Evolutionary conservation across 495 filamentous ascomycete species (phyloP).

Genomic region (Articulospora tetracladia): DNA sequence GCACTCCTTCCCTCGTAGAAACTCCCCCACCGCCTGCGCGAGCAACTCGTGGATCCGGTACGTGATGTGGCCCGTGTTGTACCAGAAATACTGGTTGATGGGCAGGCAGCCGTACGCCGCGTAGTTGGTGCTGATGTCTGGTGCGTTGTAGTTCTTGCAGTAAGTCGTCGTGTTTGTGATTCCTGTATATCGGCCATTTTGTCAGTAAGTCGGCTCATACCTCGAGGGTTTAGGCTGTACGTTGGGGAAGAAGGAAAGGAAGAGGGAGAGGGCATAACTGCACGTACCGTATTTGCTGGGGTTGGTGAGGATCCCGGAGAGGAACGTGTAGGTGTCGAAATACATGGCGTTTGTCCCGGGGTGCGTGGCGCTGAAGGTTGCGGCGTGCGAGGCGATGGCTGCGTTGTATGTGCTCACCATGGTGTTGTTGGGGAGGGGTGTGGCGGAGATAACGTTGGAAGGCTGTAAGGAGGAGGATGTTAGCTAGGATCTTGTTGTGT

Average conservation of each 20-base stretch:
- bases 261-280: too few relatives aligned
- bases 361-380: slow-evolving; percentile 3
- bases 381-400: slow-evolving; percentile 1
- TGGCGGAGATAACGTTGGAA: slow-evolving; percentile 28
- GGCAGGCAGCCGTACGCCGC: slow-evolving; percentile 43
- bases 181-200: too few relatives aligned
- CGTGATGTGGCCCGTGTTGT: slow-evolving; percentile 47
- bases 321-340: slow-evolving; percentile 40
- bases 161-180: slow-evolving; percentile 47
- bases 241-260: too few relatives aligned
- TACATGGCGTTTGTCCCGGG: slow-evolving; percentile 32
- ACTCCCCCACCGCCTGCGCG: slow-evolving; percentile 28
- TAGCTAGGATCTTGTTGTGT: background rate
- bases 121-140: slow-evolving; percentile 41
- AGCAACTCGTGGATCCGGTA: slow-evolving; percentile 39
- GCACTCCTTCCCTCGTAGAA: slow-evolving; percentile 20
- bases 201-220: too few relatives aligned
- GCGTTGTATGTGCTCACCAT: slow-evolving; percentile 10
- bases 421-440: slow-evolving; percentile 41
- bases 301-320: slow-evolving; percentile 41
- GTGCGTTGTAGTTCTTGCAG: slow-evolving; percentile 44
- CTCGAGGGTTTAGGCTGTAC: too few relatives aligned
- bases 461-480: slow-evolving; percentile 19
- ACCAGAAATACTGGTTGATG: slow-evolving; percentile 49
- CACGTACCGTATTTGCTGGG: slow-evolving; percentile 37